Evolutionary conservation across 2,329 filamentous ascomycete species (phyloP).

Genomic region (Aureobasidium leucospermi): DNA sequence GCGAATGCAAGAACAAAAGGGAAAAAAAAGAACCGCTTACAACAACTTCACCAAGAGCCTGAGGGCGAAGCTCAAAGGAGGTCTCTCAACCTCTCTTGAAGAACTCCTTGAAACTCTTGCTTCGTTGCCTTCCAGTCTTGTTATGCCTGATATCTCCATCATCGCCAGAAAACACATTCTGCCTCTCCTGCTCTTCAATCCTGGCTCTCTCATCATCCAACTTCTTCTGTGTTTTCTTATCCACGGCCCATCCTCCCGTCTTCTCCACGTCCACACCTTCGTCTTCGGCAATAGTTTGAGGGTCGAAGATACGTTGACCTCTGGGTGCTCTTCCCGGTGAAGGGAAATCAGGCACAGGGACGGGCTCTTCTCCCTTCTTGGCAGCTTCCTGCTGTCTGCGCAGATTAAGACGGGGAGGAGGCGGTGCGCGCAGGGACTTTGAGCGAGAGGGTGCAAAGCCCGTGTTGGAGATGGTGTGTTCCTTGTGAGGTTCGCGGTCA

Average conservation of each 20-base stretch:
- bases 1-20: background rate
- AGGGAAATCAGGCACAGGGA: conserved; percentile 2
- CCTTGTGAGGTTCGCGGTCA: background rate
- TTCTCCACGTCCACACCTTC: conserved; percentile 8
- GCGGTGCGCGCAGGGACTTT: conserved; percentile 7
- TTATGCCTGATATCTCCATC: conserved; percentile 6
- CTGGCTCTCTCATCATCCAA: background rate
- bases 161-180: background rate
- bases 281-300: conserved; percentile 1
- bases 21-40: background rate
- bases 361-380: background rate
- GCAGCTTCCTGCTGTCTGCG: background rate
- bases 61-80: too few species aligned
- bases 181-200: conserved; percentile 4
- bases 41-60: too few species aligned
- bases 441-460: conserved; percentile 7
- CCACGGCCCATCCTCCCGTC: conserved; percentile 10
- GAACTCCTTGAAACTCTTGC: conserved; percentile 12
- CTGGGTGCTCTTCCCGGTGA: background rate
- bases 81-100: background rate
- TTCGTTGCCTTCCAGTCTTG: background rate
- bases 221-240: conserved; percentile 10
- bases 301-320: conserved; percentile 10
- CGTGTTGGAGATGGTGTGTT: background rate
- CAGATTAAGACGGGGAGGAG: background rate